Base-by-base conservation (phyloP, 2,329 filamentous ascomycete species). In the Claviceps cyperi region DNA sequence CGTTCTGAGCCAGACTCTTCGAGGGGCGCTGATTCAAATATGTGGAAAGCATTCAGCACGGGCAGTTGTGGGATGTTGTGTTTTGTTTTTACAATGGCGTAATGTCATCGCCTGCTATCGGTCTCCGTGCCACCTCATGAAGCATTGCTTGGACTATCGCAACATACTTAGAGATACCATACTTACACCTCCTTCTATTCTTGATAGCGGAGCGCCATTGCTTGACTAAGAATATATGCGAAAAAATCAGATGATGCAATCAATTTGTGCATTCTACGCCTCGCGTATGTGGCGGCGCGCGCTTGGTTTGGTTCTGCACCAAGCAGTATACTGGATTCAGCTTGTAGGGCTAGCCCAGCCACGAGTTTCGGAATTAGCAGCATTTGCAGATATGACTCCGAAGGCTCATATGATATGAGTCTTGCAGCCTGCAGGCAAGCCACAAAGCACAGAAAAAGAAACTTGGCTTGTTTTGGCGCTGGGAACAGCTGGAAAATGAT, bases 1-100 rank as follows among this genome's bases (percentile, higher is more conserved):
- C 80, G 32, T 85, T 83, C 56, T 83, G 32, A 52, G 21, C 19
- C 28, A 9, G 9, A 17, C 11, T 13, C 5, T 21, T 41, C 13
- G 9, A n/a, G 14, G 22, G 9, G 24, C 19, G 15, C 24, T 39
- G 36, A 9, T 47, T 3, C 40, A n/a, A 35, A 32, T n/a, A 9
- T 13, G 21, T 8, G 8, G 32, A 41, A 41, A n/a, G 15, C 19
- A 36, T 49, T 8, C 5, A 41, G 22, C 46, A 36, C 1, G 24
- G 37, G 46, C 35, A 43, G 50, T 32, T 38, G 28, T 8, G 52
- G 47, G 39, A 7, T 19, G 44, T 48, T 24, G 36, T 17, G 41
- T 22, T 47, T 44, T 36, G 44, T 51, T 48, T 32, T 54, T 54
- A 50, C 51, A 46, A 53, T 32, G 57, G 55, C 51, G 54, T 52